Conservation (phyloP, 306 rosid species). For the Heteromeles arbutifolia region DNA sequence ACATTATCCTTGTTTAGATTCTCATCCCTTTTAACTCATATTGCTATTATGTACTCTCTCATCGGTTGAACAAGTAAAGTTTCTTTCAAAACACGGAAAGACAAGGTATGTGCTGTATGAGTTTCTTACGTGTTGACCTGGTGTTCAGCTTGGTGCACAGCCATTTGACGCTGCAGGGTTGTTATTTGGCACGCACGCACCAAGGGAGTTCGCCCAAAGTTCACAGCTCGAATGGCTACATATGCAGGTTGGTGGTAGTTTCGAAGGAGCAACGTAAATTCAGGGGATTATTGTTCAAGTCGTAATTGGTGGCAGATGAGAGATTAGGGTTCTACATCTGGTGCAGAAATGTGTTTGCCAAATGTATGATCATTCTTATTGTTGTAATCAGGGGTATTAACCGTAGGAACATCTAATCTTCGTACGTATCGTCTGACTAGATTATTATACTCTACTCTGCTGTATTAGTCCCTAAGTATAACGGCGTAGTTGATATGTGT, state of each 20-base stretch:
- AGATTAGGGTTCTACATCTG: slow-evolving; percentile 12
- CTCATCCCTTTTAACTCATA: not conserved
- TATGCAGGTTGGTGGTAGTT: slow-evolving; percentile 79
- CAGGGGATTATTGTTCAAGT: slow-evolving; percentile 13
- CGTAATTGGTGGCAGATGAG: slow-evolving; percentile 9
- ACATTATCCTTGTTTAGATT: not conserved
- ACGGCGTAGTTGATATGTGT: not conserved
- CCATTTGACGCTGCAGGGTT: slow-evolving; percentile 63
- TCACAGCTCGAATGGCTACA: slow-evolving; percentile 77
- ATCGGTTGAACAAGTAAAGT: not conserved
- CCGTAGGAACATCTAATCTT: slow-evolving; percentile 26
- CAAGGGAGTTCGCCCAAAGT: slow-evolving; percentile 55
- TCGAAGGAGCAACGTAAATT: slow-evolving; percentile 51
- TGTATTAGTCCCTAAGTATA: slow-evolving; percentile 6
- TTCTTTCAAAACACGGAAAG: not conserved
- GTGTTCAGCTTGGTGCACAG: slow-evolving; percentile 50
- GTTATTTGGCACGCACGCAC: slow-evolving; percentile 63
- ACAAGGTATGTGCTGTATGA: not conserved
- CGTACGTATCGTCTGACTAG: slow-evolving; percentile 13
- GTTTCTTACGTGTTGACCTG: slow-evolving; percentile 23
- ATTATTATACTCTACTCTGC: not conserved
- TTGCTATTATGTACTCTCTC: not conserved
- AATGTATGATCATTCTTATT: slow-evolving; percentile 27
- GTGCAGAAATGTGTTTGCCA: slow-evolving; percentile 23
- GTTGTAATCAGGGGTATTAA: slow-evolving; percentile 14